Percentiles rank a stretch among this genome's conserved stretches.
Evolutionary conservation across 1,139 yeast genomes (phyloP).

Genomic region (Sugiyamaella xylanicola): DNA sequence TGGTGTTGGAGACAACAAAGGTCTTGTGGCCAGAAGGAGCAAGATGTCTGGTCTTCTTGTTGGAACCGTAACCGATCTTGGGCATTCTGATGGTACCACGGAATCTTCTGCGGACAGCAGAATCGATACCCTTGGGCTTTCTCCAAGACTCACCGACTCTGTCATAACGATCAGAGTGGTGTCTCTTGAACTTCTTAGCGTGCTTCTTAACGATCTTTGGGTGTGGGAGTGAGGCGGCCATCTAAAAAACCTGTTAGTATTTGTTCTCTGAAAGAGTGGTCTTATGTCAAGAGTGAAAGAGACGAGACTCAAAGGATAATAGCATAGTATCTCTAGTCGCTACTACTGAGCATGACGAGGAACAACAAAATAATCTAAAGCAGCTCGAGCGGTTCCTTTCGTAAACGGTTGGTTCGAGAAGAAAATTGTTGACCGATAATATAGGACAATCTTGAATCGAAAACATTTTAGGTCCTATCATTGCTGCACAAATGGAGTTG

Average conservation of each 20-base stretch:
- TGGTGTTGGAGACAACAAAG: constrained; percentile 87
- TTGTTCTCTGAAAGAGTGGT: background rate
- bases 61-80: constrained; percentile 99
- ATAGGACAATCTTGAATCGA: background rate
- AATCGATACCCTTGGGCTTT: constrained; percentile 99
- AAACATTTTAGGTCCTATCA: too few relatives aligned
- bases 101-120: constrained; percentile 99
- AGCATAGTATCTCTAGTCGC: too few relatives aligned
- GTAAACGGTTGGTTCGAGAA: too few relatives aligned
- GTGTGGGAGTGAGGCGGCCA: constrained; percentile 98
- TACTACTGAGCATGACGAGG: background rate
- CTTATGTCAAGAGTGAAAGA: background rate
- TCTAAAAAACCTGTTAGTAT: constrained; percentile 38
- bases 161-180: constrained; percentile 99
- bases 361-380: too few relatives aligned
- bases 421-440: background rate
- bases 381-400: too few relatives aligned
- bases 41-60: constrained; percentile 97
- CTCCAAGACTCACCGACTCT: constrained; percentile 99
- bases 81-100: constrained; percentile 99
- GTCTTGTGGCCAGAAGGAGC: constrained; percentile 98
- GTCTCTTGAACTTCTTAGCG: constrained; percentile 96
- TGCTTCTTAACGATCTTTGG: constrained; percentile 99
- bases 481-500: too few relatives aligned
- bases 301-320: background rate